Conservation (phyloP, 495 filamentous ascomycete species). For the Xylaria intraflava region DNA sequence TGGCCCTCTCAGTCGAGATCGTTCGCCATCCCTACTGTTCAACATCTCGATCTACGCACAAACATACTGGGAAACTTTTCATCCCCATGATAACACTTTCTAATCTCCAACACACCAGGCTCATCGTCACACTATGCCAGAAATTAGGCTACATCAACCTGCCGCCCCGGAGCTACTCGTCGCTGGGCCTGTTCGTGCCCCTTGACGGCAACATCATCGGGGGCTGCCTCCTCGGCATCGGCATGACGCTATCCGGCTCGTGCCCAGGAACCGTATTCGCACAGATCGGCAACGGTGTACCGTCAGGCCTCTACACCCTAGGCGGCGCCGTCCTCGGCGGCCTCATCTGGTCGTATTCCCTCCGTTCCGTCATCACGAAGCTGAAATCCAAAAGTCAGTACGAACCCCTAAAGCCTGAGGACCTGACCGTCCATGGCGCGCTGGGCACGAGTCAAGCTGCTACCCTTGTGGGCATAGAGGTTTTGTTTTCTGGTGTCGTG, state of each 20-base stretch:
- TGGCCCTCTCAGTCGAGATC: not conserved
- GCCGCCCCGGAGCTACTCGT: slow-evolving; percentile 28
- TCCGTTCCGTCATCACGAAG: slow-evolving; percentile 17
- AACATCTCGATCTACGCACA: too few relatives aligned
- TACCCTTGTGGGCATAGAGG: slow-evolving; percentile 26
- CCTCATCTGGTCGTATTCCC: slow-evolving; percentile 30
- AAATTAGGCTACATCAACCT: slow-evolving; percentile 27
- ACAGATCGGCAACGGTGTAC: slow-evolving; percentile 44
- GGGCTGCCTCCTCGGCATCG: slow-evolving; percentile 45
- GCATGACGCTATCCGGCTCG: slow-evolving; percentile 50
- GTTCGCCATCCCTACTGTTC: not conserved
- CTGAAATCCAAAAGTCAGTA: not conserved
- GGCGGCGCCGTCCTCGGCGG: slow-evolving; percentile 40
- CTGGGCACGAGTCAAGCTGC: slow-evolving; percentile 23
- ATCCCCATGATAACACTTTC: not conserved
- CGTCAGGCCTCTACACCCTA: slow-evolving; percentile 36
- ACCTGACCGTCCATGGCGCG: slow-evolving; percentile 27
- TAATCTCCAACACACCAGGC: not conserved
- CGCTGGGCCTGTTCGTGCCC: slow-evolving; percentile 32
- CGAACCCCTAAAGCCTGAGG: slow-evolving; percentile 5
- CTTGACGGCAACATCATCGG: slow-evolving; percentile 54
- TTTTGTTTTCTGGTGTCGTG: slow-evolving; percentile 23
- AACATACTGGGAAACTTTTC: not conserved
- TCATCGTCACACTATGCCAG: slow-evolving; percentile 29
- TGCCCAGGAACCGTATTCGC: slow-evolving; percentile 52